Evolutionary conservation across 768 basidiomycete genomes (phyloP).

Genomic region (Chalciporus sphaerocephalus): DNA sequence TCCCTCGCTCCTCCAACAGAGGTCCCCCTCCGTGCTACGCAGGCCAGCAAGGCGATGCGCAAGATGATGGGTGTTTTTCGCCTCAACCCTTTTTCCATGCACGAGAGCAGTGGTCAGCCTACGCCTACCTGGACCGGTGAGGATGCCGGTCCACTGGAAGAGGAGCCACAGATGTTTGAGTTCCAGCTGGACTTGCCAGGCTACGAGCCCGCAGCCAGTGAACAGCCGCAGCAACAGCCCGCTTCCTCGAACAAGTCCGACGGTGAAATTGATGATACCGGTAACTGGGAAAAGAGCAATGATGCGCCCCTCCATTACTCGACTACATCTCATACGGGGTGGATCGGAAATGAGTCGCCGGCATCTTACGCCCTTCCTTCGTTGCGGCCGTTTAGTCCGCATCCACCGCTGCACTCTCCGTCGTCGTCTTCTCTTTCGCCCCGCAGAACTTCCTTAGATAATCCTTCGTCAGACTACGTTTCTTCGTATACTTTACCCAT

Average conservation of each 20-base stretch:
- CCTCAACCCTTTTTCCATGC: slow-evolving; percentile 71
- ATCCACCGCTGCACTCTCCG: slow-evolving; percentile 25
- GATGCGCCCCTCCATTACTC: slow-evolving; percentile 19
- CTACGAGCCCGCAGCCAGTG: slow-evolving; percentile 18
- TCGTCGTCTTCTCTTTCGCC: slow-evolving; percentile 24
- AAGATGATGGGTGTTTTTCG: slow-evolving; percentile 76
- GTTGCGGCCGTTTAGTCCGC: slow-evolving; percentile 27
- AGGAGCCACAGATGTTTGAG: slow-evolving; percentile 60
- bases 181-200: slow-evolving; percentile 51
- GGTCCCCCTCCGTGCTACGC: slow-evolving; percentile 72
- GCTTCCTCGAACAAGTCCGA: slow-evolving; percentile 7
- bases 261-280: slow-evolving; percentile 16
- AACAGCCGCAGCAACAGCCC: slow-evolving; percentile 18
- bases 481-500: slow-evolving; percentile 23
- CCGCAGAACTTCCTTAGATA: slow-evolving; percentile 25
- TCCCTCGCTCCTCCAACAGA: slow-evolving; percentile 53
- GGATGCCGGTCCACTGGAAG: slow-evolving; percentile 55
- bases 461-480: slow-evolving; percentile 24
- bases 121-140: slow-evolving; percentile 43
- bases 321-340: slow-evolving; percentile 21
- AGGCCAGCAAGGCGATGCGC: slow-evolving; percentile 66
- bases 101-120: slow-evolving; percentile 44
- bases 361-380: slow-evolving; percentile 28
- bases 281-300: slow-evolving; percentile 23
- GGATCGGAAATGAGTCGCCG: slow-evolving; percentile 29